Base-by-base conservation (phyloP, 2,329 filamentous ascomycete species). In the Tothia fuscella region DNA sequence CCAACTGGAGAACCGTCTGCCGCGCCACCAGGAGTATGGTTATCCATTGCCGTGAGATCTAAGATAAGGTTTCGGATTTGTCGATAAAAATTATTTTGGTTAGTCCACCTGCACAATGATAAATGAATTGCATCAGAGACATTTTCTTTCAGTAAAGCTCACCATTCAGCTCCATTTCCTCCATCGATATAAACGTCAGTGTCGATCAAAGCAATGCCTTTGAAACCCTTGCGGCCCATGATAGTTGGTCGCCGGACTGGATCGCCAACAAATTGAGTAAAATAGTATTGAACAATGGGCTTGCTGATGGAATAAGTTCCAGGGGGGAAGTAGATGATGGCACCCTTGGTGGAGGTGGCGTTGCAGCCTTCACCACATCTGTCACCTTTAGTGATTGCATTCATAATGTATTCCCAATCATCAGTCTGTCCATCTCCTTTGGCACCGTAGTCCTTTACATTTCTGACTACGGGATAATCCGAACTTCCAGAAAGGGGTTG, bases 21-120 rank as follows among this genome's bases (percentile, higher is more conserved):
- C 13, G 10, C 13, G 26, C 10, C 26, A 29, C 13, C 10, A 29
- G 10, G 10, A 29, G 26, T 78, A 7, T 77, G 69, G 81, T 73
- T 6, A 65, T 71, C 16, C 70, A 82, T 73, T 6, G 66, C 72
- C 14, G 76, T 86, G 40, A 85, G 62, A 55, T 89, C 84, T 54
- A 91, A 80, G 55, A 81, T 72, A 55, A 91, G 82, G 66, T 91
- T 89, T 55, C 82, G 80, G 50, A 89, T 66, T 57, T 85, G 79
- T 41, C 83, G 80, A 69, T 83, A 88, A 65, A 89, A 89, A 67
- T 88, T 88, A 60, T 73, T 73, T 59, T 87, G 80, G 63, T 88
- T 88, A 17, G 38, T 34, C 14, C 7, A 34, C 43, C 49, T 50
- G 22, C 53, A 41, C 6, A 53, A 42, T 29, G 10, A 29, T 10